These are phyloP conservation scores for Dothistroma septosporum DNA, from an alignment of 2,329 filamentous ascomycete genomes.

Conservation along the genomic window DNA sequence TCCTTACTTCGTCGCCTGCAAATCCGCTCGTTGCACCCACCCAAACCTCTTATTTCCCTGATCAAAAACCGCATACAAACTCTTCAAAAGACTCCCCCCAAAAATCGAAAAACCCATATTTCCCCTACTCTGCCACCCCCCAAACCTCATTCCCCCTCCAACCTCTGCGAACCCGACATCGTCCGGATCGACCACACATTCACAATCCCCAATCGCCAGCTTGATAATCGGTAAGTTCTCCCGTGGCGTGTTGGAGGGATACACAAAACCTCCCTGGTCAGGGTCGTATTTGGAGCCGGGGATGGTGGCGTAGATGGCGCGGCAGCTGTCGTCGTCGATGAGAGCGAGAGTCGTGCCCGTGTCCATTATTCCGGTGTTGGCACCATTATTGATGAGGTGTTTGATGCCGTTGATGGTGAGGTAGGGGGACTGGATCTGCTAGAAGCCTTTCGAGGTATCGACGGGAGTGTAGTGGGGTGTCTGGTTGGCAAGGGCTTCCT, in stretches of 20 bases:
- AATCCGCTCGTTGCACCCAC: slow-evolving; percentile 45
- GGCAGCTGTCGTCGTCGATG: slow-evolving; percentile 57
- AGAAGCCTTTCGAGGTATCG: slow-evolving; percentile 64
- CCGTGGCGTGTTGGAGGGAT: slow-evolving; percentile 51
- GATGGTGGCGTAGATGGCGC: slow-evolving; percentile 62
- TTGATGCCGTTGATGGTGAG: slow-evolving; percentile 52
- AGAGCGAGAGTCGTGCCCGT: slow-evolving; percentile 67
- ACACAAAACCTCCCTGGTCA: slow-evolving; percentile 52
- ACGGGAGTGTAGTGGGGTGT: slow-evolving; percentile 53
- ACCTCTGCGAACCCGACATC: slow-evolving; percentile 58
- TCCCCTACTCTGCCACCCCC: slow-evolving; percentile 62
- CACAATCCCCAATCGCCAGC: slow-evolving; percentile 59
- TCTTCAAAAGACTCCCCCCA: slow-evolving; percentile 62
- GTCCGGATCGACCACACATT: slow-evolving; percentile 60
- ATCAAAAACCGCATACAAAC: slow-evolving; percentile 63
- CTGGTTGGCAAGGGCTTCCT: slow-evolving; percentile 52
- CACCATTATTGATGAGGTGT: slow-evolving; percentile 30
- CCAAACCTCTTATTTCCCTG: slow-evolving; percentile 57
- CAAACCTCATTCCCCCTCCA: slow-evolving; percentile 56
- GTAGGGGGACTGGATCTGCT: slow-evolving; percentile 55
- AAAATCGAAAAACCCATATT: slow-evolving; percentile 58
- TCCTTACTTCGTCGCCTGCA: slow-evolving; percentile 4
- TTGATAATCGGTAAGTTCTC: slow-evolving; percentile 58
- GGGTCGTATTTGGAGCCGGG: slow-evolving; percentile 50
- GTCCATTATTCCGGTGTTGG: slow-evolving; percentile 66